Conservation (phyloP, 805 yeast genomes). For the Saturnispora dispora region DNA sequence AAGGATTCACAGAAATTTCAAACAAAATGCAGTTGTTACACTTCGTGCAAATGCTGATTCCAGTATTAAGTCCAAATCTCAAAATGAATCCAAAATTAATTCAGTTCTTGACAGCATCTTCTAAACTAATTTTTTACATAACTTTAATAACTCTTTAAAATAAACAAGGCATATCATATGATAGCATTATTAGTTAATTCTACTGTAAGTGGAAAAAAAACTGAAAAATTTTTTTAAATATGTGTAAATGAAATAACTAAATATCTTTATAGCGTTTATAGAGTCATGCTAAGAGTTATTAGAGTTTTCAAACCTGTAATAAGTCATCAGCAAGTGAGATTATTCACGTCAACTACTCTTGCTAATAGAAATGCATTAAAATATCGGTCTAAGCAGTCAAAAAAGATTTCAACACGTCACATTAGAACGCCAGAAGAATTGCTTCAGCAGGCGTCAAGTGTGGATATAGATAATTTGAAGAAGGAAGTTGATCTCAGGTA, state of each 20-base stretch:
- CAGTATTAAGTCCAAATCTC: neutral
- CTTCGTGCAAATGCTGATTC: constrained; percentile 50
- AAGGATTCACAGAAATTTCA: constrained; percentile 49
- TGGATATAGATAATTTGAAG: constrained; percentile 22
- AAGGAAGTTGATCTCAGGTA: constrained; percentile 17
- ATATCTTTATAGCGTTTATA: neutral
- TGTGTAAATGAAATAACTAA: neutral
- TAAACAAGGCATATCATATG: neutral
- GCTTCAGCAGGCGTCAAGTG: constrained; percentile 19
- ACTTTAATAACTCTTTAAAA: neutral
- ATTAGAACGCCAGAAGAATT: constrained; percentile 28
- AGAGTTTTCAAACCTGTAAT: neutral
- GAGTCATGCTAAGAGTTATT: neutral
- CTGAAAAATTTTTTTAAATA: neutral
- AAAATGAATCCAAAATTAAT: constrained; percentile 31
- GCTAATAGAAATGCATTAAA: neutral
- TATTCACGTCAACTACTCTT: neutral
- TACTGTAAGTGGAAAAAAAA: neutral
- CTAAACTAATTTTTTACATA: constrained; percentile 17
- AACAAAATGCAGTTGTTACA: constrained; percentile 61
- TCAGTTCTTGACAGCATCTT: constrained; percentile 48
- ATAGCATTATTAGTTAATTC: too few relatives aligned
- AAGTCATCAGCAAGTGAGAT: neutral
- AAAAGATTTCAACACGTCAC: constrained; percentile 4
- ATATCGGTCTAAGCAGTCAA: neutral